phyloP scores from a whole-genome alignment of 1,139 yeast species.

The Lodderomyces orthopsilosis region DNA sequence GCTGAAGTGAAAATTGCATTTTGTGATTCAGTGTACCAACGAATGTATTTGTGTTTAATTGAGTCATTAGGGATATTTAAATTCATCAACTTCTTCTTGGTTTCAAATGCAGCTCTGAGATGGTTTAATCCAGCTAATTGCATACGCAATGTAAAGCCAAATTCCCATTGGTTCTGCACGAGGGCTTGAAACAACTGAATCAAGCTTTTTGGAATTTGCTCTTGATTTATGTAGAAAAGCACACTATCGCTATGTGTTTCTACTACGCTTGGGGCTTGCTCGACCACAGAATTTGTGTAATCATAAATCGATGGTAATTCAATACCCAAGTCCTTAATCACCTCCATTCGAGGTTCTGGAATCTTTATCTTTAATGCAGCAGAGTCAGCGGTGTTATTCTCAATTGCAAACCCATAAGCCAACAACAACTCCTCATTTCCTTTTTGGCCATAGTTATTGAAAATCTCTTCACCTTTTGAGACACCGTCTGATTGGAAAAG shows the following conservation, averaged over 20 bases:
- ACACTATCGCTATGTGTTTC: slow-evolving; percentile 37
- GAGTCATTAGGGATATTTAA: slow-evolving; percentile 10
- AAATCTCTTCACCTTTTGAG: slow-evolving; percentile 48
- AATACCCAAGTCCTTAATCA: slow-evolving; percentile 38
- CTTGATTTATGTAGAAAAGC: slow-evolving; percentile 38
- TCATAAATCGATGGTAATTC: slow-evolving; percentile 46
- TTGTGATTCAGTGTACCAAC: slow-evolving; percentile 44
- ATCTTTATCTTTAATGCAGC: slow-evolving; percentile 56
- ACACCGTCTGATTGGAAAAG: slow-evolving; percentile 25
- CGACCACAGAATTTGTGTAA: slow-evolving; percentile 43
- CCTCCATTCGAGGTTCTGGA: slow-evolving; percentile 34
- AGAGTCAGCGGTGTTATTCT: slow-evolving; percentile 59
- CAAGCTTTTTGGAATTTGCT: slow-evolving; percentile 45
- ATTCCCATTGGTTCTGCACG: slow-evolving; percentile 44
- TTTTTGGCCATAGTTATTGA: slow-evolving; percentile 83
- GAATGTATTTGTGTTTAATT: slow-evolving; percentile 23
- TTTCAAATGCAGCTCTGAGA: slow-evolving; percentile 50
- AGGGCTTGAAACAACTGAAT: slow-evolving; percentile 52
- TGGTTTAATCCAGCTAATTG: slow-evolving; percentile 59
- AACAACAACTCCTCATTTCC: slow-evolving; percentile 73
- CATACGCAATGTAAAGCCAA: slow-evolving; percentile 46
- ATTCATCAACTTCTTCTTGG: slow-evolving; percentile 31
- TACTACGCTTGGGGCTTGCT: slow-evolving; percentile 11
- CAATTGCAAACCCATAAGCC: slow-evolving; percentile 69
- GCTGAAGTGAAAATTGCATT: slow-evolving; percentile 43